Evolutionary conservation across 139 green algal species (phyloP), one percentile per base, ranked within the genome.

Genomic region (Haematococcus sp.): DNA sequence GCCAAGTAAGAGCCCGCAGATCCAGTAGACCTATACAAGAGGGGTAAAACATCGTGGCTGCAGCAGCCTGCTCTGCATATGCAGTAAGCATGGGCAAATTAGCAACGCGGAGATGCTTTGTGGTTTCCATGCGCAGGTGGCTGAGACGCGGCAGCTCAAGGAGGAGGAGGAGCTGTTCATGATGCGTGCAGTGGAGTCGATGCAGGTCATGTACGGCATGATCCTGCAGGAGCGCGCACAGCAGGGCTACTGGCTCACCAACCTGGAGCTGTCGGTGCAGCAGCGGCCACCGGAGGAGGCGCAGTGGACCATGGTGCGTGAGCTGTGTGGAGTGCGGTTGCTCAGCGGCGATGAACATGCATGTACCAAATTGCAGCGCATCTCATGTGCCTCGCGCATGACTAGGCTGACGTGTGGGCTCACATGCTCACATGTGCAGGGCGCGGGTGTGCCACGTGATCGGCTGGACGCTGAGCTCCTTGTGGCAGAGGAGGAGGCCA

Each of bases 71-170:
- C n/a, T n/a, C n/a, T n/a, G n/a, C n/a, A n/a, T n/a, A n/a, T n/a
- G n/a, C n/a, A n/a, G n/a, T n/a, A n/a, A n/a, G n/a, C n/a, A n/a
- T n/a, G n/a, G n/a, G n/a, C n/a, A n/a, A n/a, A n/a, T n/a, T n/a
- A n/a, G n/a, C n/a, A n/a, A n/a, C n/a, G n/a, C n/a, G n/a, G n/a
- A n/a, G n/a, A n/a, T n/a, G n/a, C n/a, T n/a, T n/a, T n/a, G n/a
- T n/a, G n/a, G n/a, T n/a, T n/a, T n/a, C n/a, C 11, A 11, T 49
- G 40, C 40, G 11, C 77, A 91, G 76, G 86, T 91, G 0, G 86
- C 81, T 17, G 86, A 91, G 74, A 78, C 82, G 34, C 70, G 86
- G 46, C 86, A 91, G 86, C 81, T 91, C 16, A 83, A 82, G 61
- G 86, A 91, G 69, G 86, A 91, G 66, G 86, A 91, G 75, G 75